phyloP scores from a whole-genome alignment of 768 basidiomycete species.

The Agaricus subrufescens region DNA sequence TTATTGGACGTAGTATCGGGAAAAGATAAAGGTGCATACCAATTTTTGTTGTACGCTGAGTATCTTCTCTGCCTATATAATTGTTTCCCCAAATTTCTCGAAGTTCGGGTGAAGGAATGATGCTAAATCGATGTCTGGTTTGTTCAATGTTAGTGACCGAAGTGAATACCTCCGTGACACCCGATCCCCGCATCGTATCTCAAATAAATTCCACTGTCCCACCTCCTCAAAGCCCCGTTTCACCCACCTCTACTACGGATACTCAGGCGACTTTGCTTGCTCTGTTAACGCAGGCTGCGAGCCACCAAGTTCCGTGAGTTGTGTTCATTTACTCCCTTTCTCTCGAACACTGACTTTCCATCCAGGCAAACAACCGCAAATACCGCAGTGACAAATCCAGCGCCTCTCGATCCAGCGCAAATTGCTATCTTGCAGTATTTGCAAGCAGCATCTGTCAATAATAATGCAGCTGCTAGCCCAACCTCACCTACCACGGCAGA shows the following conservation, averaged over 20 bases:
- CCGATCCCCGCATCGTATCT: slow-evolving; percentile 34
- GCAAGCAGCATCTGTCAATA: slow-evolving; percentile 11
- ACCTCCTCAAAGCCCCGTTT: slow-evolving; percentile 19
- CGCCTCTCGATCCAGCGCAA: slow-evolving; percentile 48
- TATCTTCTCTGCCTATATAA: slow-evolving; percentile 66
- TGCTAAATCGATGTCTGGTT: slow-evolving; percentile 65
- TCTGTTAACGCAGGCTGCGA: slow-evolving; percentile 63
- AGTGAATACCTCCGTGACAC: slow-evolving; percentile 29
- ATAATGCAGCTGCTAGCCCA: neutral
- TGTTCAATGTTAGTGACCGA: slow-evolving; percentile 60
- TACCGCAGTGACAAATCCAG: slow-evolving; percentile 25
- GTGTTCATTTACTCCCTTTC: neutral
- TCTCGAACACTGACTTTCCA: neutral
- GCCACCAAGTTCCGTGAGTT: slow-evolving; percentile 23
- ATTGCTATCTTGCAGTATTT: slow-evolving; percentile 76
- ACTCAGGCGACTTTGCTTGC: slow-evolving; percentile 67
- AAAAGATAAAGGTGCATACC: slow-evolving; percentile 87
- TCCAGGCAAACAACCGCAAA: slow-evolving; percentile 63
- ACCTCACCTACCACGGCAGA: neutral
- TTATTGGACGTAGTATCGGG: slow-evolving; percentile 67
- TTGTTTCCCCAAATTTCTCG: slow-evolving; percentile 35
- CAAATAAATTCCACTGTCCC: slow-evolving; percentile 22
- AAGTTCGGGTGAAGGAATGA: slow-evolving; percentile 48
- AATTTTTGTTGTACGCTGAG: slow-evolving; percentile 73
- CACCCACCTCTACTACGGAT: slow-evolving; percentile 25